Percentiles rank a stretch among this genome's conserved stretches.
Conservation (phyloP, 108 stramenopile genomes). For the Skeletonema tropicum region DNA sequence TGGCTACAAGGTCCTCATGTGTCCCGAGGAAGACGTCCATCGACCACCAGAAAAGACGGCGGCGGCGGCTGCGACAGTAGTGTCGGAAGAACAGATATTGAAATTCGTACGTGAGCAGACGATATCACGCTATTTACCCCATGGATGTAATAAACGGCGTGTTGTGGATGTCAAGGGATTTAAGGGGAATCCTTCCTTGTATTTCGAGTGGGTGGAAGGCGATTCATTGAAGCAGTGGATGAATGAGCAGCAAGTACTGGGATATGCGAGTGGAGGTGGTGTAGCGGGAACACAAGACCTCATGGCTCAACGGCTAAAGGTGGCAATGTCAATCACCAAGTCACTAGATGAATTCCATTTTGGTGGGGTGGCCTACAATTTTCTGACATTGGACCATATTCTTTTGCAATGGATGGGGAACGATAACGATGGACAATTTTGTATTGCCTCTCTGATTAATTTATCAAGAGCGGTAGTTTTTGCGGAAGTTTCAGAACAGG, state of each 20-base stretch:
- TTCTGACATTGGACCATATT: conserved; percentile 3
- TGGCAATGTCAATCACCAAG: conserved; percentile 14
- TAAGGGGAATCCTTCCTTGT: background rate
- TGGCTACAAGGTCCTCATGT: background rate
- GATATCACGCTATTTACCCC: background rate
- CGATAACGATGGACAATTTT: background rate
- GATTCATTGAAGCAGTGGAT: conserved; percentile 6
- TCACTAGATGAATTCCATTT: conserved; percentile 11
- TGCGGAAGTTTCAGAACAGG: background rate
- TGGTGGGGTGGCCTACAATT: conserved; percentile 4
- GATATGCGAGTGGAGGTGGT: background rate
- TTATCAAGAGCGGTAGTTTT: background rate
- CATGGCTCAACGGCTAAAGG: background rate
- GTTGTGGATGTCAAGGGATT: background rate
- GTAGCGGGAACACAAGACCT: background rate
- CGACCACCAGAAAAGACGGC: background rate
- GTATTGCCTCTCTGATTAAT: conserved; percentile 1
- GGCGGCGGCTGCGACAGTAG: background rate
- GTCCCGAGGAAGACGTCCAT: background rate
- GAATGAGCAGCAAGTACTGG: background rate
- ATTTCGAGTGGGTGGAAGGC: conserved; percentile 17
- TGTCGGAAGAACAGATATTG: background rate
- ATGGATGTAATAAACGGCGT: background rate
- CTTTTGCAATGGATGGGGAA: conserved; percentile 13
- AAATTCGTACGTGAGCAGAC: background rate